A percentile compares a stretch with the other conserved stretches of the same genome.
Evolutionary conservation across 139 green algal species (phyloP).

Genomic region (Tetradesmus obliquus): DNA sequence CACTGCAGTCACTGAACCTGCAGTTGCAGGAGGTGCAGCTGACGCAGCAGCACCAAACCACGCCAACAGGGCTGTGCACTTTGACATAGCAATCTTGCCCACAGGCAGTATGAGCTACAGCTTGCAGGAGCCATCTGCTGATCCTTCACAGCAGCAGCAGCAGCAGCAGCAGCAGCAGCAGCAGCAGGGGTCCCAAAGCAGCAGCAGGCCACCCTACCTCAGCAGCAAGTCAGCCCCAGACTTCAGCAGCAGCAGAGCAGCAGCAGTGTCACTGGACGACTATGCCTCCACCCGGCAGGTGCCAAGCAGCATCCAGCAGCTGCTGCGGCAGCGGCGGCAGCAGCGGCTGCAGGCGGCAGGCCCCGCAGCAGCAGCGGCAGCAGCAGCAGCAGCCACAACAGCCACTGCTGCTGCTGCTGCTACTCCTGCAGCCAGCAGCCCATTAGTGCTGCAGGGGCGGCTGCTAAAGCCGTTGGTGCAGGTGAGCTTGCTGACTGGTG

Average conservation of each 20-base stretch:
- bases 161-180: neutral
- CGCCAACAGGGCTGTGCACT: neutral
- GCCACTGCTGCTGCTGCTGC: neutral
- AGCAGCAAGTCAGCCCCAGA: neutral
- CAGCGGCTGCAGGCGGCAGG: neutral
- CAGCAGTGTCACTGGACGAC: neutral
- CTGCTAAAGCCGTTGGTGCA: neutral
- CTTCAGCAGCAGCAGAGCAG: neutral
- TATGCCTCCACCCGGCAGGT: neutral
- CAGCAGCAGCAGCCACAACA: conserved; percentile 3
- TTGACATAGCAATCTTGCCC: neutral
- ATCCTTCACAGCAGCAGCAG: neutral
- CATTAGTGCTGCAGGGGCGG: conserved; percentile 5
- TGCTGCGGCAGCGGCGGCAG: neutral
- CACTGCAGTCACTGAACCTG: neutral
- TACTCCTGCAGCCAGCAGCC: neutral
- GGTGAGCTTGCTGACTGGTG: neutral
- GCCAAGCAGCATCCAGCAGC: neutral
- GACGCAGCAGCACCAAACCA: neutral
- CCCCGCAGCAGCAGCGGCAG: neutral
- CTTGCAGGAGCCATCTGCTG: no score
- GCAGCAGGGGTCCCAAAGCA: neutral
- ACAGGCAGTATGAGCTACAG: no score
- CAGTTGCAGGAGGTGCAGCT: neutral
- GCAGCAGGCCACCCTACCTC: neutral